Evolutionary conservation across 768 basidiomycete species (phyloP), one percentile per base, ranked within the genome.

Genomic region (Jaapia argillacea): DNA sequence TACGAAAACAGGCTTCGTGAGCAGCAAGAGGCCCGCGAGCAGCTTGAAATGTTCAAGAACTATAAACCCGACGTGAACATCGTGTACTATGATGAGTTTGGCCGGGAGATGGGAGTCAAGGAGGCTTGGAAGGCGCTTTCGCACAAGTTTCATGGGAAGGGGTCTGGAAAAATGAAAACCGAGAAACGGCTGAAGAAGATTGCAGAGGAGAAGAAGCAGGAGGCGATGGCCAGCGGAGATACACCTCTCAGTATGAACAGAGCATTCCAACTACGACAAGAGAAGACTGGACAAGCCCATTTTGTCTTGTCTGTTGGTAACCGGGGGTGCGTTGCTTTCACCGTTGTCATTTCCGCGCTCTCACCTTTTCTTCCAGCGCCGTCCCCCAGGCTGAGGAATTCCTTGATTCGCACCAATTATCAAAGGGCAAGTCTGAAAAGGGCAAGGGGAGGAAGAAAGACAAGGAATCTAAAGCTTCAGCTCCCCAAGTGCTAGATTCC

Each of bases 101-200:
- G 96, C 38, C 74, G 96, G 28, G 58, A 73, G 45, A 65, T 92
- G 59, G 88, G 87, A 20, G 82, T 82, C 16, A 97, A 97, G 70
- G 96, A 99, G 67, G 93, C 94, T 4, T 98, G 94, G 93, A 97
- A 97, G 66, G 89, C 91, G 14, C 68, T 99, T 35, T 92, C 88
- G 36, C 96, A 99, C 61, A 87, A 89, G 58, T 98, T 99, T 78
- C 96, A 99, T 53, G 96, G 96, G 26, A 97, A 98, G 63, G 90
- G 90, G 2, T 88, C 87, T 1, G 96, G 96, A 7, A 87, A 84
- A 68, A 88, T 86, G 78, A 98, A 98, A 74, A 92, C 85, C 20
- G 94, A 97, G 71, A 97, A 97, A 62, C 74, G 90, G 48, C 56
- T 97, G 51, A 92, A 93, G 75, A 92, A 86, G 69, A 97, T 98